A percentile compares a stretch with the other conserved stretches of the same genome.
phyloP scores from a whole-genome alignment of 164 flowering plant species.

The Liriodendron chinense region DNA sequence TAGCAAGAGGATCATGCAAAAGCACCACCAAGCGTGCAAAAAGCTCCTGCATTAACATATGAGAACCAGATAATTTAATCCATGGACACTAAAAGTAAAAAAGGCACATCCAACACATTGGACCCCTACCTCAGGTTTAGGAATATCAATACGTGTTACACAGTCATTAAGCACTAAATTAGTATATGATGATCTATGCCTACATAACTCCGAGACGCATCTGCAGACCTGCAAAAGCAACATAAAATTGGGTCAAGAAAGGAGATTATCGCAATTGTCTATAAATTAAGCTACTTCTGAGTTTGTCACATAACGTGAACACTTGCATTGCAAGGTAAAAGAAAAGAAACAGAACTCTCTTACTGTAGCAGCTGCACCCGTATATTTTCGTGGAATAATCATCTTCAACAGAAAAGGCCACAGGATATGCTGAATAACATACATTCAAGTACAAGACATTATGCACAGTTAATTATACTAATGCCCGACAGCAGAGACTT shows the following conservation, averaged over 20 bases:
- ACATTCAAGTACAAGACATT: neutral
- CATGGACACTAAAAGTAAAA: neutral
- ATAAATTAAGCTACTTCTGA: too few relatives aligned
- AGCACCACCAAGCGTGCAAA: slow-evolving; percentile 90
- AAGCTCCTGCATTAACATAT: slow-evolving; percentile 58
- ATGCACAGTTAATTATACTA: neutral
- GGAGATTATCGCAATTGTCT: neutral
- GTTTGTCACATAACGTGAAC: neutral
- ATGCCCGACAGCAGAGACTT: neutral
- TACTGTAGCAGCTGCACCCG: slow-evolving; percentile 91
- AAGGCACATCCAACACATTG: neutral
- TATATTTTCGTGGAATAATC: slow-evolving; percentile 75
- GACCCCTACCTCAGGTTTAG: slow-evolving; percentile 71
- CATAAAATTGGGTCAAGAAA: neutral
- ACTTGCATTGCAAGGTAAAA: neutral
- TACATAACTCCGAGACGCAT: slow-evolving; percentile 87
- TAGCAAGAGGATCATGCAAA: slow-evolving; percentile 86
- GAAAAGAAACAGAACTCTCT: neutral
- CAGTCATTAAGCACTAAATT: slow-evolving; percentile 59
- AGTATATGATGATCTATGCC: slow-evolving; percentile 51
- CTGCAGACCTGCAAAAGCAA: slow-evolving; percentile 69
- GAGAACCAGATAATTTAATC: slow-evolving; percentile 2
- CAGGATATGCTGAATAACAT: slow-evolving; percentile 58
- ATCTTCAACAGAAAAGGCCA: slow-evolving; percentile 97
- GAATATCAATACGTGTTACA: slow-evolving; percentile 69